phyloP scores from a whole-genome alignment of 257 asterid genomes.

The Solanum lignicaule region DNA sequence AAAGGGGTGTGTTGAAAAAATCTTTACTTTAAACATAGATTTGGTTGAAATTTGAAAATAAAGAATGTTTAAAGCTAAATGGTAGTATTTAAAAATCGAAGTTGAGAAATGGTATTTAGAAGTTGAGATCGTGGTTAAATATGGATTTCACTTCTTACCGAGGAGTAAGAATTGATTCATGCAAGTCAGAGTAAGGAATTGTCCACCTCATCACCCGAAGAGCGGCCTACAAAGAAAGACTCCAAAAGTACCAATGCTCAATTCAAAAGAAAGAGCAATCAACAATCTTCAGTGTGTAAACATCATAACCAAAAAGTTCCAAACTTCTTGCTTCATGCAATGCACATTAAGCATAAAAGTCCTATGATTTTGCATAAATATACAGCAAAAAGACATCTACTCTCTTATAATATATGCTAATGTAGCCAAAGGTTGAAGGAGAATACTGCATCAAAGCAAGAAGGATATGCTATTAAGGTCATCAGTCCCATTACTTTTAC shows the following conservation, averaged over 20 bases:
- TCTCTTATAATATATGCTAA: not conserved
- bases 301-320: not conserved
- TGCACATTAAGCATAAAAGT: not conserved
- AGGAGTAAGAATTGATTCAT: not conserved
- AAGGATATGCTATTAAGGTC: not conserved
- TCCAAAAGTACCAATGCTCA: not conserved
- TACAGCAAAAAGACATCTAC: not conserved
- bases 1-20: too few relatives aligned
- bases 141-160: not conserved
- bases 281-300: not conserved
- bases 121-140: not conserved
- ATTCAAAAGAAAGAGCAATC: too few relatives aligned
- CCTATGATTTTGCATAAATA: not conserved
- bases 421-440: not conserved
- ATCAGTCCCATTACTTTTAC: not conserved
- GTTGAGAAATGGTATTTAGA: not conserved
- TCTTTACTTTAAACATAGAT: too few relatives aligned
- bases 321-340: not conserved
- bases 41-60: too few relatives aligned
- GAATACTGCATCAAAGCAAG: too few relatives aligned
- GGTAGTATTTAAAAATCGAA: not conserved
- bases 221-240: not conserved
- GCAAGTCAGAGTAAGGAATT: not conserved
- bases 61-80: too few relatives aligned
- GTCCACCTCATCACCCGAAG: not conserved